Evolutionary conservation across 495 filamentous ascomycete genomes (phyloP), one percentile per base, ranked within the genome.

Genomic region (Staphylotrichum longicolle): DNA sequence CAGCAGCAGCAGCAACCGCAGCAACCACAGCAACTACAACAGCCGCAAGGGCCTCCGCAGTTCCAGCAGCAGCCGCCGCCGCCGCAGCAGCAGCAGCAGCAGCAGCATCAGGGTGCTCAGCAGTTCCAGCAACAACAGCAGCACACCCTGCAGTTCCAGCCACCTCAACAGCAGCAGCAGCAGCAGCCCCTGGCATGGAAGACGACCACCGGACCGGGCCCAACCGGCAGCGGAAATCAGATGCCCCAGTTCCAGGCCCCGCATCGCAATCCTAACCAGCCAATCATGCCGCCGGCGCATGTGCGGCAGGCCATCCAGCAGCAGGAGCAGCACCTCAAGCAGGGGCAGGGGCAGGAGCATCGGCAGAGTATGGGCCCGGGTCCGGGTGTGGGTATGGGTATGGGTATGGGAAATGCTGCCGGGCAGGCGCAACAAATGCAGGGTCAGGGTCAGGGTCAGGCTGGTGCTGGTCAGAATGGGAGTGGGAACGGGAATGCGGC

Each of bases 231-330:
- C 49, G 40, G 47, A 20, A 15, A 10, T 40, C 30, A 15, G 7
- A 20, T 30, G 9, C 58, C 58, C 10, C 58, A 61, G 33, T 40
- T 49, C 34, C 58, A 27, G 3, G 2, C 33, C 20, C 32, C n/a
- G 4, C 47, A 52, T 14, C 58, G 1, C 44, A 54, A 46, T n/a
- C 50, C 40, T 1, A 32, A 32, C 35, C 40, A 47, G 27, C 34
- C 51, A 0, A 8, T 54, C 58, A 32, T 61, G 34, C 41, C 58
- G 5, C 51, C 58, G 50, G 50, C 58, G 3, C n/a, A 61, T 27
- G 48, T 60, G 1, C 20, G 39, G 7, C 48, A 52, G 39, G 27
- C 57, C 32, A 60, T 60, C 40, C 51, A 48, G 58, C 40, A 61
- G 58, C 42, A 54, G 12, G 48, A 41, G 37, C 42, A n/a, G 37